A percentile compares a stretch with the other conserved stretches of the same genome.
Conservation (phyloP, 139 green algal species). For the Parachlorella kessleri region DNA sequence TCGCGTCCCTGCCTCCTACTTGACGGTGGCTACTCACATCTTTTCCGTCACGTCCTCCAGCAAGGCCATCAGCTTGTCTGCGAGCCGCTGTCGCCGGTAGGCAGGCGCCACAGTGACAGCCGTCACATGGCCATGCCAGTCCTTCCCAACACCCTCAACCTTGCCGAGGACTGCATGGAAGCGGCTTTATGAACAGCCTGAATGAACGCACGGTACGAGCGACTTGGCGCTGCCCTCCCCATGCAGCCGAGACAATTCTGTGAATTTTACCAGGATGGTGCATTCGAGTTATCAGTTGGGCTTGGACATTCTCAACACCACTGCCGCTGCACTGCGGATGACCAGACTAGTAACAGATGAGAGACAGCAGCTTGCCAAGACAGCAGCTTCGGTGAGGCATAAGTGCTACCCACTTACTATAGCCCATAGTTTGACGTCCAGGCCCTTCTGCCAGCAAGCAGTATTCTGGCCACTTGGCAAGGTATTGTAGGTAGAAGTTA, state of each 20-base stretch:
- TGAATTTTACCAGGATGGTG: no score
- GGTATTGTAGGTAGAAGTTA: conserved; percentile 94
- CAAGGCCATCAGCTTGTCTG: conserved; percentile 89
- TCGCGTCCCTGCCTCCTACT: no score
- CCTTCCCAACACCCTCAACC: conserved; percentile 81
- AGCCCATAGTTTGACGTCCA: conserved; percentile 78
- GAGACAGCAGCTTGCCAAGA: no score
- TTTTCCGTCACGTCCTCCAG: conserved; percentile 87
- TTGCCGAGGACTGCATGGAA: conserved; percentile 86
- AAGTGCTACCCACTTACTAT: conserved; percentile 72
- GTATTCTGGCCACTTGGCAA: conserved; percentile 94
- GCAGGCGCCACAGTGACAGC: conserved; percentile 94
- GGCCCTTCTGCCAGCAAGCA: conserved; percentile 80
- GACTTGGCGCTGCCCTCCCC: no score
- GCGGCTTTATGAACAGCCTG: background rate
- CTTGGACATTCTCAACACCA: no score
- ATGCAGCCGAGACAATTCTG: no score
- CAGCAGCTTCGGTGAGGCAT: no score
- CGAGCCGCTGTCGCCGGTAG: conserved; percentile 82
- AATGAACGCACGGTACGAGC: background rate
- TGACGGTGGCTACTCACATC: conserved; percentile 42
- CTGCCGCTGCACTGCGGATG: no score
- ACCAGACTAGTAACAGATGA: no score
- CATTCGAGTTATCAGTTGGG: no score
- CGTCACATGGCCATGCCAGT: conserved; percentile 98